phyloP scores from a whole-genome alignment of 331 rosid genomes.

The Quercus phellos region DNA sequence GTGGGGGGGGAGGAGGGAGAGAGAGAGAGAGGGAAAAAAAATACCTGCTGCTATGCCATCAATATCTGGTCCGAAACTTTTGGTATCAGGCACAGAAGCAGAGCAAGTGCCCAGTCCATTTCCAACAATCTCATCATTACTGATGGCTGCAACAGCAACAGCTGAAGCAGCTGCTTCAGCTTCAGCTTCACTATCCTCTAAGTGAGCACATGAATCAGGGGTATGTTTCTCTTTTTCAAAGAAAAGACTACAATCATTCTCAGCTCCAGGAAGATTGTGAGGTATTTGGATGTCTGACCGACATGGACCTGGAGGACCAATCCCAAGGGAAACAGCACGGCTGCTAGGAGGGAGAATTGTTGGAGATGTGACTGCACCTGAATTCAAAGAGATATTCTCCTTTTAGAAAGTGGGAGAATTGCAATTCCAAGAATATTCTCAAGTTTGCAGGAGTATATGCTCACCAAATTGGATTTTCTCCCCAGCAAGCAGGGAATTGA shows the following conservation, averaged over 20 bases:
- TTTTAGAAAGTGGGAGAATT: constrained; percentile 5
- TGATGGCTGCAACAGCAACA: constrained; percentile 93
- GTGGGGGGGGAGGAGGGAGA: too few species aligned
- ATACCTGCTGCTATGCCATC: constrained; percentile 60
- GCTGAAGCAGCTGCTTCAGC: constrained; percentile 99
- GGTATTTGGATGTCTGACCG: constrained; percentile 60
- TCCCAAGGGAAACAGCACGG: constrained; percentile 55
- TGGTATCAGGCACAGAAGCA: constrained; percentile 53
- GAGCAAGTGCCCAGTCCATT: constrained; percentile 56
- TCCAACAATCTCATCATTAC: constrained; percentile 74
- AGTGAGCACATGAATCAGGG: constrained; percentile 47
- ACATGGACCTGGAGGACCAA: constrained; percentile 59
- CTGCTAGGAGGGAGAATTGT: constrained; percentile 66
- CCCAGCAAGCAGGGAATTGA: constrained; percentile 92
- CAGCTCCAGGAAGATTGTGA: constrained; percentile 57
- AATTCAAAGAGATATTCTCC: constrained; percentile 10
- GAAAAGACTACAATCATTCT: constrained; percentile 60
- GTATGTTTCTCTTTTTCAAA: constrained; percentile 64
- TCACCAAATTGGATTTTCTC: constrained; percentile 98
- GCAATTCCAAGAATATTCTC: constrained; percentile 14
- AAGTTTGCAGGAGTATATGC: constrained; percentile 19
- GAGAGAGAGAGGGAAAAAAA: not conserved
- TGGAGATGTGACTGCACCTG: constrained; percentile 99
- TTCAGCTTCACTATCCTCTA: constrained; percentile 84
- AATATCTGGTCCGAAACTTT: constrained; percentile 48